Evolutionary conservation across 202 grass and related monocot genomes (phyloP).

Genomic region (Panicum virgatum): DNA sequence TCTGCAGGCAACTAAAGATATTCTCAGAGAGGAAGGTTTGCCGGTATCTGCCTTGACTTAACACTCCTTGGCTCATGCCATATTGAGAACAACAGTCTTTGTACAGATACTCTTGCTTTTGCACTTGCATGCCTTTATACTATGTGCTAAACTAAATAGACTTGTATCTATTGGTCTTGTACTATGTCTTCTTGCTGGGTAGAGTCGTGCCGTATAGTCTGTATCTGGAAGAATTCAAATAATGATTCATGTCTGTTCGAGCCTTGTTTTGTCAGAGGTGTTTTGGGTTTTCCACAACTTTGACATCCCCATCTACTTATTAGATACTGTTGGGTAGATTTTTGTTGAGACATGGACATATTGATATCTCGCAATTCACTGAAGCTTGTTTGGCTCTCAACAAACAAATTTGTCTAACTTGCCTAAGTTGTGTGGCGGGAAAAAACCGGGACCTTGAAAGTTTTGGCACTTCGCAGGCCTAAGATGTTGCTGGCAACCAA

Average conservation of each 20-base stretch:
- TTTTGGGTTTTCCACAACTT: neutral
- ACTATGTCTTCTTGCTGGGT: neutral
- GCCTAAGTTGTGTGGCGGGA: neutral
- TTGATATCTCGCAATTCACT: neutral
- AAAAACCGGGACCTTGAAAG: neutral
- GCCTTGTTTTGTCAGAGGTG: neutral
- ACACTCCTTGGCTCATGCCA: neutral
- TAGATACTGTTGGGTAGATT: neutral
- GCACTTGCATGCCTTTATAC: slow-evolving; percentile 21
- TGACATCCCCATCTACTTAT: neutral
- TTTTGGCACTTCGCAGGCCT: neutral
- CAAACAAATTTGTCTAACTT: neutral
- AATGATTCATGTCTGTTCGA: neutral
- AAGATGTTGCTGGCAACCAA: neutral
- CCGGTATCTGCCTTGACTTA: slow-evolving; percentile 57
- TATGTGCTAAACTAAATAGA: neutral
- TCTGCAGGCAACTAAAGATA: slow-evolving; percentile 82
- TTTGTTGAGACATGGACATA: neutral
- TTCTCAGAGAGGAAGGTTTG: slow-evolving; percentile 99
- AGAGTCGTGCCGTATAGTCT: neutral
- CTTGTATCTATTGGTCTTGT: neutral
- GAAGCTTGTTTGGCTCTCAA: neutral
- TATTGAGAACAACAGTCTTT: slow-evolving; percentile 7
- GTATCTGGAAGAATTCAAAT: neutral
- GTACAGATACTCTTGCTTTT: neutral